Evolutionary conservation across 2,329 filamentous ascomycete species (phyloP).

Genomic region (Cercospora janseana): DNA sequence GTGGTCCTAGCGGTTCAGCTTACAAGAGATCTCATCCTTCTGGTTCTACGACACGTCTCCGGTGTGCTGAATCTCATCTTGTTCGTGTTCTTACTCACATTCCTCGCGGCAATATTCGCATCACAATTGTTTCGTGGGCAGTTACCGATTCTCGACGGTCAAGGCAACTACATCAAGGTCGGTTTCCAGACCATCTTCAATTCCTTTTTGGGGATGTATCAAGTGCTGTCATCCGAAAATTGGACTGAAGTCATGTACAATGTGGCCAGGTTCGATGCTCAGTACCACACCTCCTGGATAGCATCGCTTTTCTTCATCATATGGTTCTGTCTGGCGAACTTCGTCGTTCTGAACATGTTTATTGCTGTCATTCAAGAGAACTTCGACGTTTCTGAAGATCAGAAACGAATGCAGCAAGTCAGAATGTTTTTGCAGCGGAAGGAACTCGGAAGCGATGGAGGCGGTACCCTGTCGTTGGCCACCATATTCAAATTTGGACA

Average conservation of each 20-base stretch:
- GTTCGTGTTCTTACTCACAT: slow-evolving; percentile 94
- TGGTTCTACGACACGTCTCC: slow-evolving; percentile 85
- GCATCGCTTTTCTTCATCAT: slow-evolving; percentile 85
- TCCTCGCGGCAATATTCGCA: slow-evolving; percentile 89
- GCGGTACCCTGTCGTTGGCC: slow-evolving; percentile 70
- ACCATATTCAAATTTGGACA: slow-evolving; percentile 61
- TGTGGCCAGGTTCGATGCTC: slow-evolving; percentile 67
- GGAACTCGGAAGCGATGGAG: slow-evolving; percentile 67
- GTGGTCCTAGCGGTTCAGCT: slow-evolving; percentile 86
- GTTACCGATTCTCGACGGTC: slow-evolving; percentile 60
- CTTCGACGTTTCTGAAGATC: slow-evolving; percentile 97
- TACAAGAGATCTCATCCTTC: slow-evolving; percentile 77
- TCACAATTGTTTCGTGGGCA: slow-evolving; percentile 89
- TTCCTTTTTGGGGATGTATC: slow-evolving; percentile 96
- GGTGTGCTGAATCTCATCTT: slow-evolving; percentile 94
- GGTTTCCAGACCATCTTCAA: slow-evolving; percentile 93
- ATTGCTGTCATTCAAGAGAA: slow-evolving; percentile 99
- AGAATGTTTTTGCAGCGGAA: slow-evolving; percentile 91
- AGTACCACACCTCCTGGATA: slow-evolving; percentile 79
- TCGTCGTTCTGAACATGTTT: slow-evolving; percentile 99
- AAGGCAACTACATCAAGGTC: slow-evolving; percentile 64
- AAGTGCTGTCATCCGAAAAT: slow-evolving; percentile 91
- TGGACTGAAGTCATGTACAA: slow-evolving; percentile 89
- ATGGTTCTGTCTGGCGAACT: slow-evolving; percentile 94
- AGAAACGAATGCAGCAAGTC: slow-evolving; percentile 94